Conservation (phyloP, 108 stramenopile genomes). For the Cyclotella choctawhatcheeana region DNA sequence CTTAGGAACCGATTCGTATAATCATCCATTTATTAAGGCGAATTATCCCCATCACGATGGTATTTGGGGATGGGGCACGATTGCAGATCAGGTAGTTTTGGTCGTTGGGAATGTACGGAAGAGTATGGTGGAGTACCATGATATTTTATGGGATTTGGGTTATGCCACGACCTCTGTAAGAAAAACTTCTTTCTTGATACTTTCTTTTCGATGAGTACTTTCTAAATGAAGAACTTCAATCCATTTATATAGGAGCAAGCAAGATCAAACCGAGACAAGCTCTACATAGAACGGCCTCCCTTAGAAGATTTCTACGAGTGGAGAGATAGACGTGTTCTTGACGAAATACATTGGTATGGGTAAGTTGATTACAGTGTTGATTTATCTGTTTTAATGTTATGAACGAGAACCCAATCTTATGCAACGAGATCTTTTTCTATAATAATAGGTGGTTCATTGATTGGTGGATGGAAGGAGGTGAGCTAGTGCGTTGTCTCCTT, state of each 20-base stretch:
- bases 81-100: slow-evolving; percentile 45
- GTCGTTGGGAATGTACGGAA: slow-evolving; percentile 30
- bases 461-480: too few species aligned
- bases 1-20: slow-evolving; percentile 41
- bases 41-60: slow-evolving; percentile 61
- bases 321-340: slow-evolving; percentile 41
- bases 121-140: slow-evolving; percentile 45
- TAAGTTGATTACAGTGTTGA: slow-evolving; percentile 21
- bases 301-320: slow-evolving; percentile 21
- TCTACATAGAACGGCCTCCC: slow-evolving; percentile 32
- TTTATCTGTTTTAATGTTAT: slow-evolving; percentile 9
- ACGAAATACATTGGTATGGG: too few species aligned
- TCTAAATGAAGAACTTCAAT: too few species aligned
- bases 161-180: slow-evolving; percentile 39
- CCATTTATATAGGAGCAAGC: too few species aligned
- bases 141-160: slow-evolving; percentile 35
- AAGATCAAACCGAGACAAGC: slow-evolving; percentile 18
- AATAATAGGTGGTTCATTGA: too few species aligned
- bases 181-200: too few species aligned
- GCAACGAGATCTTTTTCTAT: neutral
- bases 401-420: neutral
- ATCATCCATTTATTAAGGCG: slow-evolving; percentile 57
- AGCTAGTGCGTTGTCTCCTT: too few species aligned
- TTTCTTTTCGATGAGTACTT: too few species aligned
- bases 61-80: slow-evolving; percentile 47